Percentiles rank a stretch among this genome's conserved stretches.
phyloP scores from a whole-genome alignment of 306 rosid species.

The Comarum palustre region DNA sequence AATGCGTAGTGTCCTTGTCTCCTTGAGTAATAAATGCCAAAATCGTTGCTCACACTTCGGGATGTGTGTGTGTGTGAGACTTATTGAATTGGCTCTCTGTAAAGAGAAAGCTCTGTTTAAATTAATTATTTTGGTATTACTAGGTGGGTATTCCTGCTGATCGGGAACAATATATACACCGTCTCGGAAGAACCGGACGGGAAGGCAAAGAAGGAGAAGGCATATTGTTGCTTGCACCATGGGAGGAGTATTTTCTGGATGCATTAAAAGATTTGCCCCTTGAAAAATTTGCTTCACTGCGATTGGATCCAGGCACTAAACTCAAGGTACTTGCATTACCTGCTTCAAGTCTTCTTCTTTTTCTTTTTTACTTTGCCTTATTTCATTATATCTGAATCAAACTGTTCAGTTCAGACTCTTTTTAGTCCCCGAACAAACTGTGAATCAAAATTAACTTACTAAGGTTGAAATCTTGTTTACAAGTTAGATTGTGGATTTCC shows the following conservation, averaged over 20 bases:
- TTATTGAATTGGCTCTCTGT: neutral
- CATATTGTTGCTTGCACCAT: conserved; percentile 77
- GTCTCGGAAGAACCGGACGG: conserved; percentile 94
- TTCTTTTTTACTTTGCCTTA: neutral
- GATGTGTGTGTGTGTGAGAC: neutral
- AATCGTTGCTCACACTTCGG: no score
- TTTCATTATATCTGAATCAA: neutral
- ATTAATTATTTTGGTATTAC: neutral
- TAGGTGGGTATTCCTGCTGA: conserved; percentile 85
- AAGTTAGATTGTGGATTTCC: neutral
- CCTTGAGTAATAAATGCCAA: no score
- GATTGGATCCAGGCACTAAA: conserved; percentile 46
- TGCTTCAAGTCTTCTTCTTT: conserved; percentile 3
- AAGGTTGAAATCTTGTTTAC: neutral
- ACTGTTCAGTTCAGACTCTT: neutral
- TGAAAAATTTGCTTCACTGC: conserved; percentile 52
- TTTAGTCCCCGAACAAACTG: neutral
- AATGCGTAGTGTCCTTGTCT: no score
- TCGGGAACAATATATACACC: conserved; percentile 84
- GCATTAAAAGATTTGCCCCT: conserved; percentile 82
- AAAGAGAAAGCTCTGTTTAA: neutral
- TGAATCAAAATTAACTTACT: neutral
- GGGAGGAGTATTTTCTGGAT: conserved; percentile 82
- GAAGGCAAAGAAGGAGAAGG: conserved; percentile 88
- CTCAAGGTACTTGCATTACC: conserved; percentile 52